These are phyloP conservation scores for Trichoderma harzianum DNA, from an alignment of 2,329 filamentous ascomycete species.

Conservation along the genomic window DNA sequence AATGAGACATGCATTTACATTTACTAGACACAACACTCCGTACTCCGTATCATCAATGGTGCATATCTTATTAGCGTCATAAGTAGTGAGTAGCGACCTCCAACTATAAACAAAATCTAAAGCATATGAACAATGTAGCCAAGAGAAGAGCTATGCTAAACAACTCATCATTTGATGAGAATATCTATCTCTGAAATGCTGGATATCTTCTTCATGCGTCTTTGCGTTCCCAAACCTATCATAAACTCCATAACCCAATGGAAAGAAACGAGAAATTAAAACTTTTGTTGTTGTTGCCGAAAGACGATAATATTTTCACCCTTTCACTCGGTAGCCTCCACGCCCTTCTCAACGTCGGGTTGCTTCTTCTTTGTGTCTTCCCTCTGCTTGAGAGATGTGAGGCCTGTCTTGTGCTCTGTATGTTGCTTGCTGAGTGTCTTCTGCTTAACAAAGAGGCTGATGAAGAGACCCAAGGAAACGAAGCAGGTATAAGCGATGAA, in stretches of 20 bases:
- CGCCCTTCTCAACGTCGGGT: conserved; percentile 19
- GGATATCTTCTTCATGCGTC: background rate
- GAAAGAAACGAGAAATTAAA: background rate
- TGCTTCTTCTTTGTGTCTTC: conserved; percentile 25
- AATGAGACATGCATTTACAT: background rate
- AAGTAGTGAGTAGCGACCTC: background rate
- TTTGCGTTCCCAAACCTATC: background rate
- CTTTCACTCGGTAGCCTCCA: background rate
- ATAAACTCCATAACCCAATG: background rate
- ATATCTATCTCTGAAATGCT: background rate
- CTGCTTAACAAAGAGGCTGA: conserved; percentile 48
- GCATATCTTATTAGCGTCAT: background rate
- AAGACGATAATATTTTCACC: background rate
- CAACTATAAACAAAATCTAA: background rate
- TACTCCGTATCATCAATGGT: background rate
- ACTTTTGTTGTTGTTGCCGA: background rate
- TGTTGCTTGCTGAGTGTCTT: conserved; percentile 53
- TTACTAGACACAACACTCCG: background rate
- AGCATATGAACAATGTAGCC: background rate
- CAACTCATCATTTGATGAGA: background rate
- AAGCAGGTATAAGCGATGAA: conserved; percentile 55
- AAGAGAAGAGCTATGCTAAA: background rate
- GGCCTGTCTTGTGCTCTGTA: conserved; percentile 56
- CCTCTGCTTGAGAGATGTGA: conserved; percentile 40
- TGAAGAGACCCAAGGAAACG: conserved; percentile 44